Percentiles rank a stretch among this genome's conserved stretches.
Evolutionary conservation across 352 stramenopile genomes (phyloP).

Genomic region (Phytophthora podocarpi): DNA sequence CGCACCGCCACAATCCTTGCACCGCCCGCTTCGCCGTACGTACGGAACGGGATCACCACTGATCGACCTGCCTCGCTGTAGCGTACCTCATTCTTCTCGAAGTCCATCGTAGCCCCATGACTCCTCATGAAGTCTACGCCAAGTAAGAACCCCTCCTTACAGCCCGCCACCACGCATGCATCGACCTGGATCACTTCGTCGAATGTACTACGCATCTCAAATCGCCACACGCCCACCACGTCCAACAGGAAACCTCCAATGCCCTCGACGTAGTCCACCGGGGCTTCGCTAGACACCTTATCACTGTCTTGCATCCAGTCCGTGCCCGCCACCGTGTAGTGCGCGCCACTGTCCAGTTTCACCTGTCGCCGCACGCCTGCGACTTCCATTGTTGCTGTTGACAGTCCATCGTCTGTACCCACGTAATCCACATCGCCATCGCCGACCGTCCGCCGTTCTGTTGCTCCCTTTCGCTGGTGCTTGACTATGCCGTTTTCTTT

Average conservation of each 20-base stretch:
- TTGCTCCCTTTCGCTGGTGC: no score
- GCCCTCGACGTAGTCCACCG: not conserved
- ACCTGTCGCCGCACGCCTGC: not conserved
- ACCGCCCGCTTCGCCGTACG: not conserved
- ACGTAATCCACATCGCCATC: not conserved
- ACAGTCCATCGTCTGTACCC: not conserved
- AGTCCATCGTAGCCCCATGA: constrained; percentile 1
- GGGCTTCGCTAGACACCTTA: not conserved
- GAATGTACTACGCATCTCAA: not conserved
- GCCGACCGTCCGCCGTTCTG: no score
- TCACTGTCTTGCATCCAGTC: not conserved
- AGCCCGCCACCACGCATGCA: not conserved
- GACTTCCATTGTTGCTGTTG: not conserved
- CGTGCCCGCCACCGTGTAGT: not conserved
- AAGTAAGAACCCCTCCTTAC: not conserved
- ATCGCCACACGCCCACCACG: not conserved
- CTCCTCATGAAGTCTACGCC: not conserved
- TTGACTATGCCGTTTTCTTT: no score
- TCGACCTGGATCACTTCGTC: not conserved
- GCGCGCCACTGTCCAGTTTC: not conserved
- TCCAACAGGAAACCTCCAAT: not conserved
- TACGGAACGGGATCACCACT: no score
- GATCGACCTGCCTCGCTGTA: no score
- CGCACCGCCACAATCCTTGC: not conserved
- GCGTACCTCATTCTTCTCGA: not conserved